Conservation (phyloP, 83 land plant genomes). For the Thuja plicata region DNA sequence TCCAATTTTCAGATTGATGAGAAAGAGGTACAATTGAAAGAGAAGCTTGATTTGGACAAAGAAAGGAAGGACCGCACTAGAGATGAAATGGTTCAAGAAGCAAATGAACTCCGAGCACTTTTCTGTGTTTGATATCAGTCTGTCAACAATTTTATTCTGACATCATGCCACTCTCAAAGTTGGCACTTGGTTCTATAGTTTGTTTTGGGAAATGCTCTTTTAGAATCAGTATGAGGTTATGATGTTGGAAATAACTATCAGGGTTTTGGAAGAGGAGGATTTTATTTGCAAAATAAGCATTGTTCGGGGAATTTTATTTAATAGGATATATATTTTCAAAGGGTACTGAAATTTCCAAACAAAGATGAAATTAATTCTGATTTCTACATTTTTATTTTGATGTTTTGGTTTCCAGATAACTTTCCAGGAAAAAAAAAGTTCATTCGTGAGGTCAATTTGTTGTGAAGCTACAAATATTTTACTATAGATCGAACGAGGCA, state of each 20-base stretch:
- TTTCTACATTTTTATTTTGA: not conserved
- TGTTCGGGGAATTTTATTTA: not conserved
- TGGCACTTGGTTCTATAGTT: not conserved
- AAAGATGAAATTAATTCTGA: not conserved
- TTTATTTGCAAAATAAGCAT: not conserved
- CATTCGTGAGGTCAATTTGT: not conserved
- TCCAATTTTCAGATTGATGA: conserved; percentile 56
- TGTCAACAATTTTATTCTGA: not conserved
- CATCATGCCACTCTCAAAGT: not conserved
- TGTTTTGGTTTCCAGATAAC: not conserved
- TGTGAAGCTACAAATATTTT: too few species aligned
- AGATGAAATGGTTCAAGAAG: conserved; percentile 90
- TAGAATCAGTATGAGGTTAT: not conserved
- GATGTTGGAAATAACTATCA: not conserved
- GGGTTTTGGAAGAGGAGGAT: not conserved
- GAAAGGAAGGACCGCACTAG: conserved; percentile 77
- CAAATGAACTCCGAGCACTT: conserved; percentile 66
- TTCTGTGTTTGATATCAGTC: conserved; percentile 25
- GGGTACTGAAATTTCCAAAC: not conserved
- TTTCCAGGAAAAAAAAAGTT: too few species aligned
- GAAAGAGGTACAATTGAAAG: conserved; percentile 71
- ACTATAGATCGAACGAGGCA: not conserved
- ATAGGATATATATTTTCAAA: not conserved
- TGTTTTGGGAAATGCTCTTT: not conserved
- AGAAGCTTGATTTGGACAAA: conserved; percentile 80